Evolutionary conservation across 1,284 basidiomycete genomes (phyloP), one percentile per base, ranked within the genome.

Genomic region (Cutaneotrichosporon sp.): DNA sequence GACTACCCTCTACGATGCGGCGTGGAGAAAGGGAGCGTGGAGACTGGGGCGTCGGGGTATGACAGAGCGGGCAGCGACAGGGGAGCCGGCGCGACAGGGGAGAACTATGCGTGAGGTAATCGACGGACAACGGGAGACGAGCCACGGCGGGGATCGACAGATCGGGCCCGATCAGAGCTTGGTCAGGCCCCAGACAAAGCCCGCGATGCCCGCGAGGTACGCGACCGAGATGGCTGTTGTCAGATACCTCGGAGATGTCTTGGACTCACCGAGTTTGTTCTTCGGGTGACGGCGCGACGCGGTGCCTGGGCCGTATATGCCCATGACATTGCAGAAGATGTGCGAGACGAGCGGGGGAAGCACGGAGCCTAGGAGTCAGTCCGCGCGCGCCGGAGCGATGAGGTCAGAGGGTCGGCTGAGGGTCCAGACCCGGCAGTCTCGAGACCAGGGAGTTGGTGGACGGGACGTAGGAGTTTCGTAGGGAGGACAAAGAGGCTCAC

Each of bases 251-350:
- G 24, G 14, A 42, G 27, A 18, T n/a, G 14, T 6, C 13, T 5
- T 4, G 6, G 0, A 71, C 73, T 64, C 55, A 74, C 74, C 42
- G 20, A 60, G 27, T 59, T 66, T 69, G 50, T 68, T 59, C 18
- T 55, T 25, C 6, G 78, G 77, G 61, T 79, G 72, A n/a, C 73
- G 58, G 2, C 56, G 45, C 6, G 74, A 58, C 11, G 79, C 74
- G 1, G 62, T 64, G 4, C 52, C 58, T 4, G 79, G 79, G 18
- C 74, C 65, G 42, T 79, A 78, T 18, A 81, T 74, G 2, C 95
- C 95, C 92, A 97, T 95, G 50, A 90, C 74, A 74, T 99, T 99
- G 82, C 95, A 98, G 72, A 94, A 93, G 3, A 90, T 81, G 77
- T 99, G 95, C 0, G 91, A 85, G 33, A 84, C 77, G 57, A 93